phyloP scores from a whole-genome alignment of 208 protist genomes.

The Wallacemonas sp. region DNA sequence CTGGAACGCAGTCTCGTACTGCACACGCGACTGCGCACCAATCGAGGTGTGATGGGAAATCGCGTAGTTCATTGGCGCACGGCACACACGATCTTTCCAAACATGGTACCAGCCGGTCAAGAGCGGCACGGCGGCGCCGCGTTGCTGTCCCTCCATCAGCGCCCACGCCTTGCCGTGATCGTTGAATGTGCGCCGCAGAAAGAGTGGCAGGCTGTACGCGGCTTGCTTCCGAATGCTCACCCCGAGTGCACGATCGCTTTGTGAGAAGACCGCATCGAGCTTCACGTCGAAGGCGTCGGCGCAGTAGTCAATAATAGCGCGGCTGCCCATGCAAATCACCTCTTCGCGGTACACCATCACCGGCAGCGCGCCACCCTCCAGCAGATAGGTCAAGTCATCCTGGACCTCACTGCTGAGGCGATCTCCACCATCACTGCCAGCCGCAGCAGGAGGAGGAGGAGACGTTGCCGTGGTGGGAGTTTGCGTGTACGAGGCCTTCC shows the following conservation, averaged over 20 bases:
- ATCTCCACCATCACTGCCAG: slow-evolving; percentile 24
- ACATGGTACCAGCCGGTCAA: slow-evolving; percentile 11
- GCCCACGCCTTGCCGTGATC: slow-evolving; percentile 2
- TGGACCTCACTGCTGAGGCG: slow-evolving; percentile 20
- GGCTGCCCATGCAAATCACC: slow-evolving; percentile 23
- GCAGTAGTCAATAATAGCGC: slow-evolving; percentile 51
- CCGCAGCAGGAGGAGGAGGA: too few species aligned
- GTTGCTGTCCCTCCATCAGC: background rate
- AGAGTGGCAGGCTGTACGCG: slow-evolving; percentile 16
- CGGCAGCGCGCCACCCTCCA: slow-evolving; percentile 25
- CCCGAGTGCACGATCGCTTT: slow-evolving; percentile 1
- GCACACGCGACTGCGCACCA: background rate
- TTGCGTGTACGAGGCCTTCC: background rate
- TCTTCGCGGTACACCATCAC: slow-evolving; percentile 46
- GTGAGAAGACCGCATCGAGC: slow-evolving; percentile 15
- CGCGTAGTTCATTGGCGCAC: background rate
- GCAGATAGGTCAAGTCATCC: slow-evolving; percentile 14
- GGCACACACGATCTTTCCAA: background rate
- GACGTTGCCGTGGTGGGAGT: slow-evolving; percentile 19
- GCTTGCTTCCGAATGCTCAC: background rate
- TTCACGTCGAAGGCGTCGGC: slow-evolving; percentile 12
- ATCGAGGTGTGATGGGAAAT: background rate
- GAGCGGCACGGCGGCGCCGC: background rate
- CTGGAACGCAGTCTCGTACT: slow-evolving; percentile 22
- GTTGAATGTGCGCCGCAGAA: slow-evolving; percentile 18